Conservation (phyloP, 176 grass and related monocot genomes). For the Zea mays region DNA sequence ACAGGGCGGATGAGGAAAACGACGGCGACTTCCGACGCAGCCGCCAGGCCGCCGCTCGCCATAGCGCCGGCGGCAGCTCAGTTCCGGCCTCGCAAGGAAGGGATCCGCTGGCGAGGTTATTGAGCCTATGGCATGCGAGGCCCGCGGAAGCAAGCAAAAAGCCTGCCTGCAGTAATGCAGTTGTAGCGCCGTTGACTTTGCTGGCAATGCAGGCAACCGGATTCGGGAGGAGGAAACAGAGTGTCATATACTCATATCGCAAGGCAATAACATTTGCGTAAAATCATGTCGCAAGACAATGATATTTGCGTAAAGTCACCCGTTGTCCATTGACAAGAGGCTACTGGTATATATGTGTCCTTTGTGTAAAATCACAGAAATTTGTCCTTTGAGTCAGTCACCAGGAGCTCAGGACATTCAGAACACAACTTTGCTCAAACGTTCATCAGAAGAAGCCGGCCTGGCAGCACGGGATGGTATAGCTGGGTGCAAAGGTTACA, state of each 20-base stretch:
- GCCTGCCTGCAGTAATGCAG: background rate
- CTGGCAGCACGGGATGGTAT: background rate
- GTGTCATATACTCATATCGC: background rate
- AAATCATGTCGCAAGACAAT: too few species aligned
- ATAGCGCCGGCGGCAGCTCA: constrained; percentile 27
- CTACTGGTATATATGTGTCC: too few species aligned
- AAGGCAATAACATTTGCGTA: background rate
- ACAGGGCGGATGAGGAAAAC: constrained; percentile 73
- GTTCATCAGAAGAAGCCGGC: background rate
- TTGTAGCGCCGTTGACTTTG: background rate
- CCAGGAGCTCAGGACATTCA: background rate
- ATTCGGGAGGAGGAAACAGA: background rate
- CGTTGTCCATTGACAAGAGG: too few species aligned
- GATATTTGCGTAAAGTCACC: too few species aligned
- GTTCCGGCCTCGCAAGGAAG: background rate
- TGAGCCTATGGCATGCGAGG: constrained; percentile 24
- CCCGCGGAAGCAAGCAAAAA: background rate
- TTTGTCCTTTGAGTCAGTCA: background rate
- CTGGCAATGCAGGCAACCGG: background rate
- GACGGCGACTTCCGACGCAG: constrained; percentile 45
- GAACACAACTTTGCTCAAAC: background rate
- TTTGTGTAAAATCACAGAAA: background rate
- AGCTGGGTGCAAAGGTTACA: background rate
- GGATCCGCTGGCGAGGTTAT: background rate
- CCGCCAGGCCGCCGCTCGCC: constrained; percentile 28